Conservation (phyloP, 2,329 filamentous ascomycete genomes). For the Lachnellula willkommii region DNA sequence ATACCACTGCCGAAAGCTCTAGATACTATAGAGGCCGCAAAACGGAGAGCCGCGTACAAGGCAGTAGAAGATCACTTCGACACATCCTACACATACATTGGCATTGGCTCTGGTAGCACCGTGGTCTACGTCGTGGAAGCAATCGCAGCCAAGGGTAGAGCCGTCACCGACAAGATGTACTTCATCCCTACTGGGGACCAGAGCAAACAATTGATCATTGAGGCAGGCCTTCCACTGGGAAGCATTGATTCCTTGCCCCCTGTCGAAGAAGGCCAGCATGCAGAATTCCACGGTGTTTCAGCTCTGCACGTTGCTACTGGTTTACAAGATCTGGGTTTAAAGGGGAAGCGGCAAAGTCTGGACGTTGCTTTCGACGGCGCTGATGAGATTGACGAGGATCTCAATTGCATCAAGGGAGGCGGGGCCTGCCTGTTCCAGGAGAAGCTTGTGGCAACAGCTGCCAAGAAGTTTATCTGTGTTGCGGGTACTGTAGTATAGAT, state of each 20-base stretch:
- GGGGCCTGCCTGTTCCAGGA: slow-evolving; percentile 98
- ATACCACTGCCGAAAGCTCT: slow-evolving; percentile 12
- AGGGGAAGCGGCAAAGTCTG: slow-evolving; percentile 47
- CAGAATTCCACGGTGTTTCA: slow-evolving; percentile 39
- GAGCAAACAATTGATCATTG: slow-evolving; percentile 70
- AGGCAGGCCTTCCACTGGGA: slow-evolving; percentile 70
- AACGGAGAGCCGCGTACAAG: slow-evolving; percentile 67
- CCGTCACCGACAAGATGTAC: slow-evolving; percentile 58
- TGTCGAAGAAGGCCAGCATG: slow-evolving; percentile 21
- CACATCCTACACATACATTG: slow-evolving; percentile 57
- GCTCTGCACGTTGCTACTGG: slow-evolving; percentile 63
- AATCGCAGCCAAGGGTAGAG: slow-evolving; percentile 57
- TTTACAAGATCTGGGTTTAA: slow-evolving; percentile 30
- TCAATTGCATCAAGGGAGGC: slow-evolving; percentile 97
- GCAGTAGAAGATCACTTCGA: slow-evolving; percentile 70
- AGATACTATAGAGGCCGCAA: slow-evolving; percentile 61
- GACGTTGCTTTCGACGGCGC: slow-evolving; percentile 95
- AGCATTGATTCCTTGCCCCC: slow-evolving; percentile 33
- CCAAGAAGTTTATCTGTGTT: slow-evolving; percentile 81
- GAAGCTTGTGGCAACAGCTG: slow-evolving; percentile 83
- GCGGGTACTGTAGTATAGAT: slow-evolving; percentile 51
- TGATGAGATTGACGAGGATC: slow-evolving; percentile 88
- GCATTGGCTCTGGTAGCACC: slow-evolving; percentile 76
- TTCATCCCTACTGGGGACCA: slow-evolving; percentile 79
- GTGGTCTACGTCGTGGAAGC: slow-evolving; percentile 83